Evolutionary conservation across 805 yeast genomes (phyloP).

Genomic region (Ogataea glucozyma): DNA sequence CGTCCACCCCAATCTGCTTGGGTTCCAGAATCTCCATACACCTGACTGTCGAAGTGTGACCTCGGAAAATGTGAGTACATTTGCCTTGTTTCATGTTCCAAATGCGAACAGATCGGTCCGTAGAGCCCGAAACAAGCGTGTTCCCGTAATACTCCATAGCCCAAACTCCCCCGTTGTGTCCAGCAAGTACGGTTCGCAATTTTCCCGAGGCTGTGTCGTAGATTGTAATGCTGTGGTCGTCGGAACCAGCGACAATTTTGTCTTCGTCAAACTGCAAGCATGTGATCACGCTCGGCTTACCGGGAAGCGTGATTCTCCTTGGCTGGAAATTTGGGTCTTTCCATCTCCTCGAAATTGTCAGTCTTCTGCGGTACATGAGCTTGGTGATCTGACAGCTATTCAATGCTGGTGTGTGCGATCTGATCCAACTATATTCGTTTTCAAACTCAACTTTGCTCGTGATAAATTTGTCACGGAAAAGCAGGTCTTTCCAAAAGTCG

Average conservation of each 20-base stretch:
- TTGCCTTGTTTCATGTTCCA: slow-evolving; percentile 87
- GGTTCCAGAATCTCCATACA: slow-evolving; percentile 84
- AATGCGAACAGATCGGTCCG: slow-evolving; percentile 89
- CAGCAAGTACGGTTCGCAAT: slow-evolving; percentile 61
- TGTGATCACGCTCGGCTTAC: slow-evolving; percentile 82
- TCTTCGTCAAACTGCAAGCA: slow-evolving; percentile 92
- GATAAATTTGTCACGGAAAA: slow-evolving; percentile 64
- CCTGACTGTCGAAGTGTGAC: slow-evolving; percentile 91
- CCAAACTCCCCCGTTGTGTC: slow-evolving; percentile 99
- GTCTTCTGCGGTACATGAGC: slow-evolving; percentile 58
- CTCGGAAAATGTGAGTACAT: slow-evolving; percentile 89
- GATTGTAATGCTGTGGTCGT: slow-evolving; percentile 78
- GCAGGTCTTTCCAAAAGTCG: slow-evolving; percentile 67
- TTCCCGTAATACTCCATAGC: slow-evolving; percentile 85
- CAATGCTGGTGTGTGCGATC: slow-evolving; percentile 11
- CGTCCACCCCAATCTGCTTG: slow-evolving; percentile 59
- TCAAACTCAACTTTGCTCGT: slow-evolving; percentile 46
- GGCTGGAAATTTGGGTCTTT: slow-evolving; percentile 72
- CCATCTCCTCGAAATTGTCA: slow-evolving; percentile 71
- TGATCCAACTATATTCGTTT: slow-evolving; percentile 25
- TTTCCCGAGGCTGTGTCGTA: slow-evolving; percentile 76
- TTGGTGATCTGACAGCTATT: slow-evolving; percentile 22
- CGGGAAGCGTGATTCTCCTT: slow-evolving; percentile 60
- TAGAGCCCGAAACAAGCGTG: slow-evolving; percentile 88
- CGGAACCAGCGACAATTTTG: slow-evolving; percentile 89